Conservation (phyloP, 192 early-diverging fungal genomes). For the Podila epigama region DNA sequence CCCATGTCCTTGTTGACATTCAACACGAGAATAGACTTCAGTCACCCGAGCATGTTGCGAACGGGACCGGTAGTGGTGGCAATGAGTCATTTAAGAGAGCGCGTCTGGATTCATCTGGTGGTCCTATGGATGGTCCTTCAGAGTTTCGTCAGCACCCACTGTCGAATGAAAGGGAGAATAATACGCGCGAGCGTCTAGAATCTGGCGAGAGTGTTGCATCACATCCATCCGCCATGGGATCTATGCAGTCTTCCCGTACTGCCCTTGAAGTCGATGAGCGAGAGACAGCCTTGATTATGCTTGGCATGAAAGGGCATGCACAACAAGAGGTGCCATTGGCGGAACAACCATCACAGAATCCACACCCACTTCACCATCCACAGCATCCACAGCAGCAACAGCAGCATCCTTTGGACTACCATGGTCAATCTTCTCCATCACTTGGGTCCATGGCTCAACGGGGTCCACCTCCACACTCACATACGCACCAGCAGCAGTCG, state of each 20-base stretch:
- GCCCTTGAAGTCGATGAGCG: slow-evolving; percentile 23
- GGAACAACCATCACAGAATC: slow-evolving; percentile 7
- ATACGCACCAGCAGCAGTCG: neutral
- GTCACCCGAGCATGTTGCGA: slow-evolving; percentile 3
- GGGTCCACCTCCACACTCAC: neutral
- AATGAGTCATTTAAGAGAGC: slow-evolving; percentile 6
- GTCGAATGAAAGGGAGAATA: neutral
- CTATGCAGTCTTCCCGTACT: neutral
- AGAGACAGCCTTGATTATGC: slow-evolving; percentile 17
- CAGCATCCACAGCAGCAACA: neutral
- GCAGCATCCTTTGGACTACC: slow-evolving; percentile 3
- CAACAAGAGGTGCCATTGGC: slow-evolving; percentile 6
- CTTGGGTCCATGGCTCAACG: neutral
- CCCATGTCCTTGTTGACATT: slow-evolving; percentile 29
- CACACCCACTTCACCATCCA: neutral
- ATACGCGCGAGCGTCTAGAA: neutral
- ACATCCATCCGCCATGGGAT: neutral
- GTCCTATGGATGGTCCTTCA: neutral
- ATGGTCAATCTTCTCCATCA: neutral
- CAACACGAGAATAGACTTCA: slow-evolving; percentile 32
- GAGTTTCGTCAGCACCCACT: slow-evolving; percentile 1
- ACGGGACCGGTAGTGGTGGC: neutral
- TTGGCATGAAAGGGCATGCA: slow-evolving; percentile 27
- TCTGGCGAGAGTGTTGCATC: neutral
- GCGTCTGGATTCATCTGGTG: slow-evolving; percentile 4